Conservation (phyloP, 2,329 filamentous ascomycete species). For the Colletotrichum sp. region DNA sequence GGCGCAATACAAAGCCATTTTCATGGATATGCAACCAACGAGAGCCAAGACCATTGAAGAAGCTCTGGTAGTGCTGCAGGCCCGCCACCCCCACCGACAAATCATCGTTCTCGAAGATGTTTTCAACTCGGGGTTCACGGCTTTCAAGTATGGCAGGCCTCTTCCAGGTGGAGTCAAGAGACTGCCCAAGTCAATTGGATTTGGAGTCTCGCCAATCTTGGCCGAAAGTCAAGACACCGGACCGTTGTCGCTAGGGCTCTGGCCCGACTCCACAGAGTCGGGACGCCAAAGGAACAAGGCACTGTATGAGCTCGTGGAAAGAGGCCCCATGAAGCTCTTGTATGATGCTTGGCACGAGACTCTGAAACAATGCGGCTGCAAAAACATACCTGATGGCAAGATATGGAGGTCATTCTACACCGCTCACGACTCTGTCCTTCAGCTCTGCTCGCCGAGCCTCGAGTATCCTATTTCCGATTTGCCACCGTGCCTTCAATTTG, state of each 20-base stretch:
- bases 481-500: slow-evolving; percentile 43
- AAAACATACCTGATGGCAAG: background rate
- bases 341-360: slow-evolving; percentile 3
- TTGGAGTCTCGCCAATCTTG: slow-evolving; percentile 33
- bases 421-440: slow-evolving; percentile 35
- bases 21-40: slow-evolving; percentile 3
- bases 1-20: slow-evolving; percentile 9
- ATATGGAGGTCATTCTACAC: slow-evolving; percentile 7
- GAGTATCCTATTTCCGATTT: slow-evolving; percentile 43
- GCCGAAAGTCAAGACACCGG: slow-evolving; percentile 34
- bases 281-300: slow-evolving; percentile 30
- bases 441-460: slow-evolving; percentile 42
- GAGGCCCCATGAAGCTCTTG: slow-evolving; percentile 14
- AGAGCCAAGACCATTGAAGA: background rate
- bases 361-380: background rate
- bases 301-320: slow-evolving; percentile 14
- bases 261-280: slow-evolving; percentile 31
- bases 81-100: slow-evolving; percentile 29
- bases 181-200: slow-evolving; percentile 31
- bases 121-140: slow-evolving; percentile 31
- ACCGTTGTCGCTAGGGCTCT: slow-evolving; percentile 33
- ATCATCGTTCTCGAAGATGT: slow-evolving; percentile 37
- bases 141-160: slow-evolving; percentile 28
- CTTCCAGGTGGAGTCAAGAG: slow-evolving; percentile 28
- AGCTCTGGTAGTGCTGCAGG: slow-evolving; percentile 25